Base-by-base conservation (phyloP, 2,329 filamentous ascomycete genomes). In the Catunica adiposa region DNA sequence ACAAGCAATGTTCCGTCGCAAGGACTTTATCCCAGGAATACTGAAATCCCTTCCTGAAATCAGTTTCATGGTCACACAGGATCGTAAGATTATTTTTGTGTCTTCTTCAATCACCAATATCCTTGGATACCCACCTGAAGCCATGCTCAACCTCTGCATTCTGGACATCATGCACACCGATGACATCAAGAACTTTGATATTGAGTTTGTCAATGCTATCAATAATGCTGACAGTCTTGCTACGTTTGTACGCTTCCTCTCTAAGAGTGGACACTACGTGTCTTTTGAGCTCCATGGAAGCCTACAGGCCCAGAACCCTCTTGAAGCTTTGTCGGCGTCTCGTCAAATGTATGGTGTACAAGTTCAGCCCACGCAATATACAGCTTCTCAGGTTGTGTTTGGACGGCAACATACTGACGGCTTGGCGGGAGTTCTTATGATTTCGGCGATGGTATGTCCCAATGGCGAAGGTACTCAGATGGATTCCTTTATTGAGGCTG, bases 281-380 rank as follows among this genome's bases (percentile, higher is more conserved):
- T 86, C 96, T 56, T 87, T 97, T 65, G 90, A 97, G 69, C 83
- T 86, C n/a, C 82, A 90, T 62, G 90, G 90, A 52, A 90, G 96
- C 65, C 86, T 89, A 11, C 90, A 97, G 34, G 34, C 44, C 17
- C 17, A 20, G 5, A 48, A 37, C 26, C 15, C 29, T 9, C 11
- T 40, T 15, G 42, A 54, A 20, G 23, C 37, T 8, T 22, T 54
- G 37, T 17, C 53, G 8, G 48, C 53, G 8, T 23, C 40, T 3
- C n/a, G 44, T 11, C 9, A 23, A 7, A 48, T 48, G 22, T 48
- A 26, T n/a, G 44, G 44, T 5, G 17, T 25, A 23, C 44, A 48
- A 25, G 5, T 14, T 23, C 20, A 48, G 17, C 20, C 44, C 23
- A 11, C 3, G 9, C 44, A 48, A 11, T 48, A 48, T 20, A 11